Evolutionary conservation across 1,139 yeast genomes (phyloP).

Genomic region (Saccharomyces hybrid): DNA sequence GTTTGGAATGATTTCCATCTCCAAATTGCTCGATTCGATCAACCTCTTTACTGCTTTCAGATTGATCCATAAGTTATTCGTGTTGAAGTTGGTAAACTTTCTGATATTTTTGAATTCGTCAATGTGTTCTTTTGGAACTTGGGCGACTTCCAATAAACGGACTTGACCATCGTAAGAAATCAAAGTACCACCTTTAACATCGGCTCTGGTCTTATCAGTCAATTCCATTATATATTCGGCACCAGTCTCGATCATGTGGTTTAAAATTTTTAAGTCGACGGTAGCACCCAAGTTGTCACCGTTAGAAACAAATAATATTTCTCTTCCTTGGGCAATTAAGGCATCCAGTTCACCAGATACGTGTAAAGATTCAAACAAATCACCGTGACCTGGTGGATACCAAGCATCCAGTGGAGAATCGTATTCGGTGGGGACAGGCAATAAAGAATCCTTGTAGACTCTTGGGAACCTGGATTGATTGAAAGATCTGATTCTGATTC

Average conservation of each 20-base stretch:
- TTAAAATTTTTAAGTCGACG: constrained; percentile 82
- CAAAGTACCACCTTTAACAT: constrained; percentile 98
- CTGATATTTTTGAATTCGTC: constrained; percentile 97
- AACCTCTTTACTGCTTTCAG: constrained; percentile 89
- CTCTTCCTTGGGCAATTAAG: constrained; percentile 88
- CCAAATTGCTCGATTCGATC: constrained; percentile 75
- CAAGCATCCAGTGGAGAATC: constrained; percentile 77
- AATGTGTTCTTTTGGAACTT: constrained; percentile 97
- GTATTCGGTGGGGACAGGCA: constrained; percentile 80
- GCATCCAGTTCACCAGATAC: constrained; percentile 90
- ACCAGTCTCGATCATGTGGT: constrained; percentile 86
- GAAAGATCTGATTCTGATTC: constrained; percentile 90
- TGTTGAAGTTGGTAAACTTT: constrained; percentile 95
- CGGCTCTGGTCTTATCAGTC: constrained; percentile 98
- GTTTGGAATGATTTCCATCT: constrained; percentile 94
- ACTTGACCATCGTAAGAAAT: constrained; percentile 94
- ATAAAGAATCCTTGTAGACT: constrained; percentile 84
- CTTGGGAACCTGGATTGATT: constrained; percentile 97
- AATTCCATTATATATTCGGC: constrained; percentile 97
- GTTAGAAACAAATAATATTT: constrained; percentile 87
- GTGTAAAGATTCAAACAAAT: constrained; percentile 82
- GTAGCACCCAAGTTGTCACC: constrained; percentile 99
- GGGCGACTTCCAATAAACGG: constrained; percentile 93
- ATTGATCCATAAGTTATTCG: constrained; percentile 96
- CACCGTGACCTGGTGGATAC: constrained; percentile 99